Evolutionary conservation across 768 basidiomycete species (phyloP), one percentile per base, ranked within the genome.

Genomic region (Fomitopsis pulvina): DNA sequence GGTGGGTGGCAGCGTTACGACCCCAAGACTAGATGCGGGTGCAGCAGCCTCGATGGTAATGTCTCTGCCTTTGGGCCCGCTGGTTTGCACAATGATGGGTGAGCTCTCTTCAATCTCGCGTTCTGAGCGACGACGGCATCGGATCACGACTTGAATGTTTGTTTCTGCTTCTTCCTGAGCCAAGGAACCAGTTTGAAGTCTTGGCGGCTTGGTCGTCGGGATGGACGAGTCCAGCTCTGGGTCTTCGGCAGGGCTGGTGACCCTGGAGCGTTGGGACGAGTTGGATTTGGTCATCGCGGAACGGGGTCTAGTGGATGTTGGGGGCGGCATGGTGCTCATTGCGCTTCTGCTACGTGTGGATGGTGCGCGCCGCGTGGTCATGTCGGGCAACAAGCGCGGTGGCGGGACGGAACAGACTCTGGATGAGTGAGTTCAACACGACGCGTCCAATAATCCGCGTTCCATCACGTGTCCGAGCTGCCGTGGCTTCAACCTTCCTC

Each of bases 141-240:
- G 81, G 41, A 98, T 80, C 9, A 92, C 90, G 16, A 99, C 95
- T 65, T 92, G 87, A 11, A 99, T 98, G 60, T 96, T 91, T 7
- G 81, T 82, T 63, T 88, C 92, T 3, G 72, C 60, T 22, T 78
- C 80, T n/a, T 65, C 57, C 6, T 44, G 40, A 2, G 47, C 21
- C 14, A 46, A 44, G 14, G 39, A n/a, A 14, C 22, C 27, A 10
- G 24, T 41, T 6, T 24, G 49, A 14, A 30, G 24, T 39, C 12
- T 29, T 38, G 22, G 14, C 22, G 50, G 30, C 28, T 26, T 30
- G 50, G 34, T 4, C 18, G 41, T 62, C 45, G 66, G 54, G 29
- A 55, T 56, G 18, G 53, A 42, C 50, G 49, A 20, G 10, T 29
- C 38, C 3, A 22, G 43, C 41, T 29, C 41, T 34, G 10, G 14